Evolutionary conservation across 805 yeast species (phyloP), one percentile per base, ranked within the genome.

Genomic region (Candida sithepensis): DNA sequence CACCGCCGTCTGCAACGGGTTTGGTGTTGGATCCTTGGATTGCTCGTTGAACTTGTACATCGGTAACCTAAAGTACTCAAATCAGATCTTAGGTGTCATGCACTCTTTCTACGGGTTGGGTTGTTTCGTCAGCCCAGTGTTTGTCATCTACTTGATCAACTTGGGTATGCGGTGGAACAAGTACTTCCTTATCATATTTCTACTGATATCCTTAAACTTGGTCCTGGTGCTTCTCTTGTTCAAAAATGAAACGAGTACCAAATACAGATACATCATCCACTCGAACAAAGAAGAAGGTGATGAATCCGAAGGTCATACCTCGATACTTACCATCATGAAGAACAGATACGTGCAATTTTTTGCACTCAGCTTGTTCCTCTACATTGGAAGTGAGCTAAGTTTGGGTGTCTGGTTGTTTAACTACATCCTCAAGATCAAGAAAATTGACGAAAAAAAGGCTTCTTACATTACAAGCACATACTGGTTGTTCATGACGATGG

Each of bases 11-110:
- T 53, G 74, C 20, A 59, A 61, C 41, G 90, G 90, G 0, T 55
- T 81, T 37, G 84, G 85, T 0, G 69, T 69, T 46, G 88, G 89
- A 0, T 53, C 74, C 8, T 53, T 78, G 23, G 88, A 82, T 58
- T 78, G 84, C 33, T 65, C 77, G 9, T 63, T 79, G 56, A 81
- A 79, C 54, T 67, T 78, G 14, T 82, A 79, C 74, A 52, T 76
- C 55, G 81, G 81, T 2, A 59, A 61, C 24, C 63, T 78, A 42
- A 66, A 59, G 12, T 75, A 76, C 52, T 66, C 75, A 6, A 77
- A 78, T 60, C 79, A 75, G 56, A 57, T 78, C 13, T 58, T 78
- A 47, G 83, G 83, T 2, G 57, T 74, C 1, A 58, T 78, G 59
- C 84, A 78, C 59, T 76, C 81, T 0, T 70, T 68, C 51, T 78